phyloP scores from a whole-genome alignment of 2,329 filamentous ascomycete genomes.

The Arachnomyces sp. region DNA sequence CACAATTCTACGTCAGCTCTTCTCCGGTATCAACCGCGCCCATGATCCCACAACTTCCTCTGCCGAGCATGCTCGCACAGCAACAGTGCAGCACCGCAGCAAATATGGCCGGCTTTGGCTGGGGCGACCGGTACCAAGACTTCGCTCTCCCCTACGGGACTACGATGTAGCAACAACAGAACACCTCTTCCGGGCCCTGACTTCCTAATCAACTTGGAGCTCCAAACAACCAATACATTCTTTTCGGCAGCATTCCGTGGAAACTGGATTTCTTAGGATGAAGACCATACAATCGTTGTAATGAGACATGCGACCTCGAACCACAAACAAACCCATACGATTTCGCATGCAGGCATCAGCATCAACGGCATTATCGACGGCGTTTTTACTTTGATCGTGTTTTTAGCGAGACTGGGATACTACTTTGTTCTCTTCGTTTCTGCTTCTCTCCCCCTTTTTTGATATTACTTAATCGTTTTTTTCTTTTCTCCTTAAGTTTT shows the following conservation, averaged over 20 bases:
- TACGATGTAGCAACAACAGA: constrained; percentile 64
- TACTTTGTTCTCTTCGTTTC: constrained; percentile 31
- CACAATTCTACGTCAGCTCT: constrained; percentile 60
- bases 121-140: constrained; percentile 71
- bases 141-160: constrained; percentile 65
- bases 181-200: constrained; percentile 19
- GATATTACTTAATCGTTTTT: constrained; percentile 36
- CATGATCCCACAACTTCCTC: constrained; percentile 61
- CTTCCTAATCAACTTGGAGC: constrained; percentile 9
- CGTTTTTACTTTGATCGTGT: constrained; percentile 40
- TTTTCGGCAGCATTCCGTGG: constrained; percentile 1
- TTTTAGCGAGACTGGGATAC: constrained; percentile 38
- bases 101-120: constrained; percentile 72
- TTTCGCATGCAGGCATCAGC: constrained; percentile 33
- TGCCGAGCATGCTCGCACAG: constrained; percentile 78
- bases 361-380: constrained; percentile 48
- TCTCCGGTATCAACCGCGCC: constrained; percentile 66
- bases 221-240: constrained; percentile 10
- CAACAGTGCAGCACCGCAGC: constrained; percentile 74
- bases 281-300: constrained; percentile 18
- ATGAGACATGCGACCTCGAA: constrained; percentile 35
- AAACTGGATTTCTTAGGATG: constrained; percentile 12
- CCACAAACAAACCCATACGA: constrained; percentile 25
- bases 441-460: constrained; percentile 30
- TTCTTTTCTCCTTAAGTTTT: constrained; percentile 36